Conservation (phyloP, 2,329 filamentous ascomycete species). For the Plectosphaerella cucumerina region DNA sequence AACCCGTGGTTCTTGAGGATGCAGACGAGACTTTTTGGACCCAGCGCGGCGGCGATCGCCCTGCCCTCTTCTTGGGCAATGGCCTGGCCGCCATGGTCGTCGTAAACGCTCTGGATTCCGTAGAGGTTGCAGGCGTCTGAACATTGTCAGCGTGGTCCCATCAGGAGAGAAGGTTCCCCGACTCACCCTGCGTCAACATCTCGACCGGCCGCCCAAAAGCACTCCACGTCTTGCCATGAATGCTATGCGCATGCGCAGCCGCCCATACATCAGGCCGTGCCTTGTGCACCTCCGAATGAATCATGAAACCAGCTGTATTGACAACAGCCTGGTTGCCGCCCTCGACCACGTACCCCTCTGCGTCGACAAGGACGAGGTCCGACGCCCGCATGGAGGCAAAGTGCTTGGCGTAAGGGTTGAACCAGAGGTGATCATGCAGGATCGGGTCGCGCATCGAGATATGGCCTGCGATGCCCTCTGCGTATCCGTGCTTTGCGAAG, state of each 20-base stretch:
- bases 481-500: conserved; percentile 51
- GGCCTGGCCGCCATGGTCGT: conserved; percentile 46
- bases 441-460: conserved; percentile 59
- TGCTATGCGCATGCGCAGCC: conserved; percentile 48
- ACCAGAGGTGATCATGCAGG: conserved; percentile 55
- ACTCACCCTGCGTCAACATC: conserved; percentile 55
- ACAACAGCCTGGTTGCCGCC: conserved; percentile 43
- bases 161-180: neutral
- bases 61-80: conserved; percentile 45
- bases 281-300: conserved; percentile 56
- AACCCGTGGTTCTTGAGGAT: conserved; percentile 57
- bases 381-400: conserved; percentile 59
- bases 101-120: conserved; percentile 37
- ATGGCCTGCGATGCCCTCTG: conserved; percentile 60
- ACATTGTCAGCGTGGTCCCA: neutral
- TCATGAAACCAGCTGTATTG: conserved; percentile 45
- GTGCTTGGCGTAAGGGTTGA: conserved; percentile 60
- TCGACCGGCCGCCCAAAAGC: conserved; percentile 56
- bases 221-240: conserved; percentile 55
- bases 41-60: conserved; percentile 41
- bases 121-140: conserved; percentile 56
- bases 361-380: conserved; percentile 61
- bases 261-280: conserved; percentile 49
- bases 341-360: conserved; percentile 56
- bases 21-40: conserved; percentile 49